A percentile compares a stretch with the other conserved stretches of the same genome.
Conservation (phyloP, 495 filamentous ascomycete genomes). For the Penicillium nucicola region DNA sequence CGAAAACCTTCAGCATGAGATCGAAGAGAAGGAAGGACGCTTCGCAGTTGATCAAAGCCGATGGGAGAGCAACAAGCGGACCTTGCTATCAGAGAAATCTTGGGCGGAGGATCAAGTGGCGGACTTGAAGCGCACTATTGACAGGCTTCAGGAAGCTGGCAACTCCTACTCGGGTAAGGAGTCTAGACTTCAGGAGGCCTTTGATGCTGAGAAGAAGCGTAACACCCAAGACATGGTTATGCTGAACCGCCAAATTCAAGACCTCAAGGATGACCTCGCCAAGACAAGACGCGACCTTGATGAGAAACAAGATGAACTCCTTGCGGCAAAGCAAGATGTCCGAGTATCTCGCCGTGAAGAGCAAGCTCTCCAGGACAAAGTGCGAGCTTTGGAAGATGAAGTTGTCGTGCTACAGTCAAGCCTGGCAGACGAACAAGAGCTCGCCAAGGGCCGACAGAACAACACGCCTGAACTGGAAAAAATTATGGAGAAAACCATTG, state of each 20-base stretch:
- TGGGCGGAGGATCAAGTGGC: constrained; percentile 65
- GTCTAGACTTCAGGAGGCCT: constrained; percentile 58
- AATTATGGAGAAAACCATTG: constrained; percentile 46
- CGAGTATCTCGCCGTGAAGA: constrained; percentile 63
- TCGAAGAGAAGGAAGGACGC: constrained; percentile 70
- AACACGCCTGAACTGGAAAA: constrained; percentile 44
- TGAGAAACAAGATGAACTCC: constrained; percentile 55
- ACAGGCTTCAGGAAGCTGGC: constrained; percentile 65
- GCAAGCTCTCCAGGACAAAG: constrained; percentile 60
- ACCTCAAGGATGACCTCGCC: constrained; percentile 54
- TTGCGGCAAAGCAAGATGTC: constrained; percentile 63
- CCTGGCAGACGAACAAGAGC: constrained; percentile 71
- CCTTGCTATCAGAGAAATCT: constrained; percentile 62
- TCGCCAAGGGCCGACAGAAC: constrained; percentile 53
- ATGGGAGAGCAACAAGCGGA: constrained; percentile 65
- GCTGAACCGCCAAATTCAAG: constrained; percentile 54
- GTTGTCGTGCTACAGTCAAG: constrained; percentile 71
- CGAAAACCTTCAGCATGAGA: constrained; percentile 63
- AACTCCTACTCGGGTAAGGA: constrained; percentile 65
- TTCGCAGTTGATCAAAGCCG: constrained; percentile 67
- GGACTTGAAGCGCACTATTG: constrained; percentile 69
- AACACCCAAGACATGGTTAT: constrained; percentile 54
- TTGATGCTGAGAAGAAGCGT: constrained; percentile 57
- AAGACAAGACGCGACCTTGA: constrained; percentile 52
- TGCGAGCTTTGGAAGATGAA: constrained; percentile 76